These are phyloP conservation scores for Colletotrichum ledebouriae DNA, from an alignment of 2,329 filamentous ascomycete species.

Conservation along the genomic window DNA sequence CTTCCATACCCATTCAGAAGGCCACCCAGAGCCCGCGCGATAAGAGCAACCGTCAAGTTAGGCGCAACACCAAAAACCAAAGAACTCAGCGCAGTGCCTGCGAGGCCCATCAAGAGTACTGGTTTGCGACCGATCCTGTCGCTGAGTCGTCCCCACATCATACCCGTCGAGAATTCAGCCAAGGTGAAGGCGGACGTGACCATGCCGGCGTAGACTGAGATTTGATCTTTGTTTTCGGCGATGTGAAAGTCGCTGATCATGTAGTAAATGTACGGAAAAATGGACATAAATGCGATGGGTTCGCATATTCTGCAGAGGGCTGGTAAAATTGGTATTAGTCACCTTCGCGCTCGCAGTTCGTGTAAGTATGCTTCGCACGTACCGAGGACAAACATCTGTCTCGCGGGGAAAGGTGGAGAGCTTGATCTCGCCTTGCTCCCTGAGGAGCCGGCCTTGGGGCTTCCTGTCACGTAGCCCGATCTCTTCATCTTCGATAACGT, in stretches of 20 bases:
- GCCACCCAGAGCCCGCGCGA: conserved; percentile 90
- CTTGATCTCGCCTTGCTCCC: conserved; percentile 25
- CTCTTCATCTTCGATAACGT: conserved; percentile 38
- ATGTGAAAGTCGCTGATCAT: conserved; percentile 96
- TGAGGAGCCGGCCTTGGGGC: conserved; percentile 31
- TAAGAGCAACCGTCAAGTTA: conserved; percentile 83
- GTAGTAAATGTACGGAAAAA: conserved; percentile 98
- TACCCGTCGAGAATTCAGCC: conserved; percentile 91
- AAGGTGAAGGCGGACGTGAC: conserved; percentile 97
- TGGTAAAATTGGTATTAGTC: conserved; percentile 51
- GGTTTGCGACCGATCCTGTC: conserved; percentile 94
- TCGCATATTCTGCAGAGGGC: conserved; percentile 96
- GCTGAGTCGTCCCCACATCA: conserved; percentile 93
- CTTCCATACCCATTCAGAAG: conserved; percentile 85
- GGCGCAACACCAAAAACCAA: conserved; percentile 91
- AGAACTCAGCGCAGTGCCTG: conserved; percentile 93
- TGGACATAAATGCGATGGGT: conserved; percentile 99
- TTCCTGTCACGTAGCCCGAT: conserved; percentile 40
- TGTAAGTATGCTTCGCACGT: conserved; percentile 44
- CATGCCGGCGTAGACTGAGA: conserved; percentile 94
- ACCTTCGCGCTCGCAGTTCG: background rate
- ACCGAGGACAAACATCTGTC: conserved; percentile 67
- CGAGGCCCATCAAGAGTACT: conserved; percentile 88
- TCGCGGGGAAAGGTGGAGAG: conserved; percentile 53
- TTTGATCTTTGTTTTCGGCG: conserved; percentile 81